Evolutionary conservation across 1,139 yeast species (phyloP), one percentile per base, ranked within the genome.

Genomic region (Geotrichum citri-aurantii): DNA sequence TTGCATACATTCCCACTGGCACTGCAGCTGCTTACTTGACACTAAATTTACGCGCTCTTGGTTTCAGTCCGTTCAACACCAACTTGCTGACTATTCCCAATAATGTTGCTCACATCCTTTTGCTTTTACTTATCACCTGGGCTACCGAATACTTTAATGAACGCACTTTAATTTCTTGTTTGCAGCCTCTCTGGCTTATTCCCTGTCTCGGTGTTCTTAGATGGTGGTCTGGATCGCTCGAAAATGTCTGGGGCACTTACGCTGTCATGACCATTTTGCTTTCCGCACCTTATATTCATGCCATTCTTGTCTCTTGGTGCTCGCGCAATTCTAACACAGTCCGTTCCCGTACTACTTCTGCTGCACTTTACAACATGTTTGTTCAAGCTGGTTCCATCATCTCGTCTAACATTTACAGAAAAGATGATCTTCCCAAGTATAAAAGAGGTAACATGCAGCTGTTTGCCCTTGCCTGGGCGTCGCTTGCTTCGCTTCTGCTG

Each of bases 321-420:
- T 82, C 88, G 0, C 71, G 81, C 56, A 85, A 84, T 64, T 77
- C 88, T 12, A 82, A 82, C 63, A 77, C 85, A 31, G 84, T 85
- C 26, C 72, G 83, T 51, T 75, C 81, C 6, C 75, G 91, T 65
- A 80, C 89, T 0, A 79, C 85, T 11, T 77, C 84, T 26, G 79
- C 86, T 2, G 84, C 91, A 0, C 61, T 84, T 44, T 83, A 83
- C 68, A 86, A 85, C 66, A 83, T 85, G 74, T 76, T 76, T 64
- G 83, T 81, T 1, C 90, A 85, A 68, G 69, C 80, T 1, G 85
- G 85, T 1, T 70, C 74, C 50, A 80, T 85, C 57, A 73, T 79
- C 10, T 73, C 80, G 1, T 73, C 81, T n/a, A 81, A 83, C 64
- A 76, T 84, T 26, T 86, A 85, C 69, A 75, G 84, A 58, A 68